Evolutionary conservation across 164 flowering plant species (phyloP), one percentile per base, ranked within the genome.

Genomic region (Annona squamosa): DNA sequence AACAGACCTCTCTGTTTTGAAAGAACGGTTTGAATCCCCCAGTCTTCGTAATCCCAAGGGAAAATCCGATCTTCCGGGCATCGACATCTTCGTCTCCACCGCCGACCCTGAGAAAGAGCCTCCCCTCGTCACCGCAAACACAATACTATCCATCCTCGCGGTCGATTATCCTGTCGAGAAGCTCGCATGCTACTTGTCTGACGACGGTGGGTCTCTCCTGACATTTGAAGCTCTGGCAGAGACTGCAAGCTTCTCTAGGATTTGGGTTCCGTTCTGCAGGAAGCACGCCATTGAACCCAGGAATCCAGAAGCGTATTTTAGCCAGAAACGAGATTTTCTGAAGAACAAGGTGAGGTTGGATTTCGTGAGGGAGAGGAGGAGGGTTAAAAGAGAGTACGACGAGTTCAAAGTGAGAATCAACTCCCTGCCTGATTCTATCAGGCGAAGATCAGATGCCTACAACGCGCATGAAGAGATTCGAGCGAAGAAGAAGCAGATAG

Each of bases 61-160:
- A 5, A 73, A 86, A 48, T 90, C 98, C 46, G 98, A 94, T 68
- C 93, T 94, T 65, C 97, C 97, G 0, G 97, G 96, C 0, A 87
- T 94, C 19, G 97, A 94, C 75, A 84, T 91, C 0, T 93, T 90
- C 78, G 98, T 94, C 12, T 94, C 97, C 43, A 94, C 97, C 5
- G 97, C 93, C 16, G 97, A 91, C 79, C 85, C 97, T 5, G 97
- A 94, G 16, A 94, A 94, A 67, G 98, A 94, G 71, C 96, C 98
- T 10, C 97, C 98, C 4, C 89, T 94, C 45, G 98, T 94, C 69
- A 91, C 97, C 0, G 88, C 98, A n/a, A 91, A 93, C 79, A 93
- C 97, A 26, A 86, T 93, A 69, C 89, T 94, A 0, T 94, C 97
- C 0, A 90, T 94, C 77, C 86, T 94, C 4, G 96, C 97, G 3